Evolutionary conservation across 1,139 yeast species (phyloP).

Genomic region (Suhomyces bribrorum): DNA sequence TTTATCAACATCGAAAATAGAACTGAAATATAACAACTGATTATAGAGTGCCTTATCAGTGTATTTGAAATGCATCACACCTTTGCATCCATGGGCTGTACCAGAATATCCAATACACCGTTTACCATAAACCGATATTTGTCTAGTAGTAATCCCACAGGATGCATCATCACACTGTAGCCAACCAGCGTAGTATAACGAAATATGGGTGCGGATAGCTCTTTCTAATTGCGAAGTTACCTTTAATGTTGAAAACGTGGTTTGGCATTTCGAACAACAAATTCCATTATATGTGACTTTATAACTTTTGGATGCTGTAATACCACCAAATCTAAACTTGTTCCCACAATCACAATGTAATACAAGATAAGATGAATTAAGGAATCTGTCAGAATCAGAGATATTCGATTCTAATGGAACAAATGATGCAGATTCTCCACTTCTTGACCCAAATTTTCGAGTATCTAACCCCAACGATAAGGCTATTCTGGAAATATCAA

Average conservation of each 20-base stretch:
- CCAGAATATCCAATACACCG: constrained; percentile 74
- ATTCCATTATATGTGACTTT: constrained; percentile 68
- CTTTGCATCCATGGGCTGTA: constrained; percentile 71
- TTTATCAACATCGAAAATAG: constrained; percentile 81
- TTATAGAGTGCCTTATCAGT: constrained; percentile 81
- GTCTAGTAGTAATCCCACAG: constrained; percentile 81
- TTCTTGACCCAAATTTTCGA: constrained; percentile 55
- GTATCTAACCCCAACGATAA: constrained; percentile 76
- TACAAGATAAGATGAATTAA: constrained; percentile 55
- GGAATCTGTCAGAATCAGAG: constrained; percentile 80
- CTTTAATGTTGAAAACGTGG: constrained; percentile 50
- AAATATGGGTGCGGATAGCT: constrained; percentile 66
- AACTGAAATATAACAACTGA: constrained; percentile 77
- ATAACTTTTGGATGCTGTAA: constrained; percentile 61
- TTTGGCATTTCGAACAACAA: constrained; percentile 62
- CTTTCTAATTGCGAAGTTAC: constrained; percentile 74
- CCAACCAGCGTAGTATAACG: constrained; percentile 84
- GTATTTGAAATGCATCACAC: constrained; percentile 78
- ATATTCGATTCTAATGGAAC: constrained; percentile 82
- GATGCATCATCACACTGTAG: constrained; percentile 79
- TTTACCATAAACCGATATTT: constrained; percentile 85
- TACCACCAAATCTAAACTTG: constrained; percentile 71
- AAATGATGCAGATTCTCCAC: constrained; percentile 40
- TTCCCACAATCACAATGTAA: constrained; percentile 67
- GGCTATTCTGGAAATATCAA: constrained; percentile 79